A percentile compares a stretch with the other conserved stretches of the same genome.
Conservation (phyloP, 2,329 filamentous ascomycete species). For the Fonsecaea pugnacius region DNA sequence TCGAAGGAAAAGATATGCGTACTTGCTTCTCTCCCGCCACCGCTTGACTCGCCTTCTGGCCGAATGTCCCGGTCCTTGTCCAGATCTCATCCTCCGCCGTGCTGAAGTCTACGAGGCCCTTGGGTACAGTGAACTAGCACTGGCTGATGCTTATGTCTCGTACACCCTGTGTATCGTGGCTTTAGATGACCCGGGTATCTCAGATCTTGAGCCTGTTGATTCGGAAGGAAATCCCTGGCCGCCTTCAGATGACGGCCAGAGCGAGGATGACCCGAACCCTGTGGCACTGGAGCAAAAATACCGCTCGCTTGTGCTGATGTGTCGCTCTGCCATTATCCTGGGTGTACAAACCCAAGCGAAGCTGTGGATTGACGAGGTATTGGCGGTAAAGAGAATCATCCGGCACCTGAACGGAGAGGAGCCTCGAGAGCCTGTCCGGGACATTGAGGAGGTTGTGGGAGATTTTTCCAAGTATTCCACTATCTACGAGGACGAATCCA, state of each 20-base stretch:
- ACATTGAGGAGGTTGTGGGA: slow-evolving; percentile 41
- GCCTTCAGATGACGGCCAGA: slow-evolving; percentile 46
- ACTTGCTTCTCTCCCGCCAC: slow-evolving; percentile 31
- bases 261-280: slow-evolving; percentile 43
- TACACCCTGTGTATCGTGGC: slow-evolving; percentile 74
- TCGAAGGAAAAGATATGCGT: slow-evolving; percentile 20
- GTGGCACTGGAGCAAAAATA: slow-evolving; percentile 31
- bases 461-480: slow-evolving; percentile 48
- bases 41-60: slow-evolving; percentile 22
- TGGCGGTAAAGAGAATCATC: slow-evolving; percentile 13
- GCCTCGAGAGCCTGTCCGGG: slow-evolving; percentile 1
- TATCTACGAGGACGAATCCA: slow-evolving; percentile 36
- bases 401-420: slow-evolving; percentile 1
- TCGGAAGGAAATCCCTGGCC: slow-evolving; percentile 40
- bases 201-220: slow-evolving; percentile 68
- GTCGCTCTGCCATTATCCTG: slow-evolving; percentile 26
- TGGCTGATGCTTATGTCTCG: slow-evolving; percentile 86
- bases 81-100: slow-evolving; percentile 50
- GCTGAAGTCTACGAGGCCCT: slow-evolving; percentile 73
- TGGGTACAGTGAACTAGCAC: slow-evolving; percentile 86
- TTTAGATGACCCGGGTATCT: slow-evolving; percentile 71
- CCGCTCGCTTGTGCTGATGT: slow-evolving; percentile 26
- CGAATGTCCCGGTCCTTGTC: slow-evolving; percentile 24
- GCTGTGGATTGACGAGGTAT: slow-evolving; percentile 26
- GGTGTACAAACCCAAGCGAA: slow-evolving; percentile 28